A percentile compares a stretch with the other conserved stretches of the same genome.
Conservation (phyloP, 2,329 filamentous ascomycete species). For the Sporothrix schenckii region DNA sequence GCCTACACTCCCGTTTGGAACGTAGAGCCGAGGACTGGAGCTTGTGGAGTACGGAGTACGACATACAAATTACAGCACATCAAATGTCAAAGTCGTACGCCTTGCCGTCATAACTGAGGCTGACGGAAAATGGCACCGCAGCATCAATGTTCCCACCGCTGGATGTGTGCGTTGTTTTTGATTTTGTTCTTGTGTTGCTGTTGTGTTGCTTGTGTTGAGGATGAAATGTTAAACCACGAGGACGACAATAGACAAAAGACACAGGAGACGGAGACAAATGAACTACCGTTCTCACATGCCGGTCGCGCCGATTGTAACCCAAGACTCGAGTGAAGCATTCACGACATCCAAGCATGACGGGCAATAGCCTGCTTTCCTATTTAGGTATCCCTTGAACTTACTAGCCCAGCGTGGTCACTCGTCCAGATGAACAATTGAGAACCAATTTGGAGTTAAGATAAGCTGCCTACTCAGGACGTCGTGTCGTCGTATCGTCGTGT, state of each 20-base stretch:
- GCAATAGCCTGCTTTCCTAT: background rate
- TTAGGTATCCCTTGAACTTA: background rate
- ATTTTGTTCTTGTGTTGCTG: no score
- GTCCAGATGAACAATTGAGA: background rate
- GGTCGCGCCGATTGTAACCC: conserved; percentile 18
- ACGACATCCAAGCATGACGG: background rate
- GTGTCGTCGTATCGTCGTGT: background rate
- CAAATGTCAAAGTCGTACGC: no score
- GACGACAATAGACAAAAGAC: background rate
- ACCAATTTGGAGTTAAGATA: background rate
- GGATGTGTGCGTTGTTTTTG: background rate
- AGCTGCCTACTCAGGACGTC: no score
- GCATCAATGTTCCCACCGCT: conserved; percentile 1
- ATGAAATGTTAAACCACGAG: background rate
- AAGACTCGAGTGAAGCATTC: background rate
- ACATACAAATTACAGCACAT: no score
- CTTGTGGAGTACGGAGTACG: no score
- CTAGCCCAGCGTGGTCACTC: background rate
- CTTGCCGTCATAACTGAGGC: background rate
- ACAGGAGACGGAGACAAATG: background rate
- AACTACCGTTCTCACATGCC: background rate
- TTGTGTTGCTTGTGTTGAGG: background rate
- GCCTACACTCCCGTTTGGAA: no score
- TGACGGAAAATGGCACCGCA: background rate
- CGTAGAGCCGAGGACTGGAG: no score